phyloP scores from a whole-genome alignment of 1,139 yeast species.

The Wickerhamomyces sp. region DNA sequence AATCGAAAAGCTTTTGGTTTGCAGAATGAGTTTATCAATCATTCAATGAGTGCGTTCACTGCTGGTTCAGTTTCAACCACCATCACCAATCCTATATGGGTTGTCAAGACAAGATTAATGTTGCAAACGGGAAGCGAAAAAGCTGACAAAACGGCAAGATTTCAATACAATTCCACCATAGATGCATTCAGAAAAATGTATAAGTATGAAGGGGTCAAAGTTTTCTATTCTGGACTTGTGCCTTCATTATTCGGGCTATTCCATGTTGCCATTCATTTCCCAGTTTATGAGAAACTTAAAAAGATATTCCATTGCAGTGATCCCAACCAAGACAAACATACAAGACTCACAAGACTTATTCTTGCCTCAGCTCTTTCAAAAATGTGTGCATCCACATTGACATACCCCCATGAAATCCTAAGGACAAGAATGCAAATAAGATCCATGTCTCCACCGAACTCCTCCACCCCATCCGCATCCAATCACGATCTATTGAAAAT shows the following conservation, averaged over 20 bases:
- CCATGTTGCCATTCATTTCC: conserved; percentile 97
- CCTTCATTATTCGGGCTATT: conserved; percentile 88
- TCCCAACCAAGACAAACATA: conserved; percentile 20
- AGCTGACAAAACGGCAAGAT: conserved; percentile 24
- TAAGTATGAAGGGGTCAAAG: conserved; percentile 67
- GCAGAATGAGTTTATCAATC: conserved; percentile 47
- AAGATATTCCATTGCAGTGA: conserved; percentile 31
- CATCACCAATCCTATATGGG: conserved; percentile 97
- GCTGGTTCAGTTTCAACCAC: conserved; percentile 88
- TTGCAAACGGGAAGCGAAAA: conserved; percentile 60
- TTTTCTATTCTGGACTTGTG: conserved; percentile 86
- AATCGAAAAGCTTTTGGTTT: conserved; percentile 29
- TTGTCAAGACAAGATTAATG: conserved; percentile 91
- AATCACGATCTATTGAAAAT: conserved; percentile 35
- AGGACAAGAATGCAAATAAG: conserved; percentile 81
- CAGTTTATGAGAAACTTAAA: conserved; percentile 85
- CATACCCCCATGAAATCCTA: conserved; percentile 94
- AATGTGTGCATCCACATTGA: conserved; percentile 81
- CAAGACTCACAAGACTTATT: conserved; percentile 44
- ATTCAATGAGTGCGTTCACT: conserved; percentile 76
- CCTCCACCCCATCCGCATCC: conserved; percentile 5
- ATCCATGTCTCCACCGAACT: conserved; percentile 24
- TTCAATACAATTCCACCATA: conserved; percentile 66
- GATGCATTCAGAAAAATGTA: conserved; percentile 84
- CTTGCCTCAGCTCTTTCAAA: conserved; percentile 78